Percentiles rank a stretch among this genome's conserved stretches.
Evolutionary conservation across 208 protist species (phyloP).

Genomic region (Crithidia thermophila): DNA sequence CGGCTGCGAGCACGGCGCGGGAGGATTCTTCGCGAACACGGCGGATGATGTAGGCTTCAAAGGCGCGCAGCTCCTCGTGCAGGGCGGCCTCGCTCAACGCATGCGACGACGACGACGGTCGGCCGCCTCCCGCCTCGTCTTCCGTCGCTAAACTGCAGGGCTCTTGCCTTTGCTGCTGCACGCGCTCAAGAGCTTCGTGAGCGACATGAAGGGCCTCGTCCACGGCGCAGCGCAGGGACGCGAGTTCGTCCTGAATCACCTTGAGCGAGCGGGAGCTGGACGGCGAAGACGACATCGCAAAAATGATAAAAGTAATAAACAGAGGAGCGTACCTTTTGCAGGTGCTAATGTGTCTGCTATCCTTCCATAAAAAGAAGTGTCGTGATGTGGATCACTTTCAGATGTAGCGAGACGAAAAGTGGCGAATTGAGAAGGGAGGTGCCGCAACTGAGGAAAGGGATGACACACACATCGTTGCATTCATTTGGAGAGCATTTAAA

Average conservation of each 20-base stretch:
- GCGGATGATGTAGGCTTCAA: conserved; percentile 50
- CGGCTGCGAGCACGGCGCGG: background rate
- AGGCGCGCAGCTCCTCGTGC: conserved; percentile 25
- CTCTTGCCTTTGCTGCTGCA: background rate
- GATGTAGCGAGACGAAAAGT: too few relatives aligned
- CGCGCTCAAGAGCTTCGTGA: background rate
- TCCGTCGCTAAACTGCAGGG: too few relatives aligned
- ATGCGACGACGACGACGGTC: background rate
- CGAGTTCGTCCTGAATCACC: background rate
- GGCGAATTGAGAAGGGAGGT: too few relatives aligned
- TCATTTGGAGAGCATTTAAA: too few relatives aligned
- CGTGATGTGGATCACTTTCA: too few relatives aligned
- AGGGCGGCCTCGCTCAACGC: conserved; percentile 1
- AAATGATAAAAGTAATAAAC: too few relatives aligned
- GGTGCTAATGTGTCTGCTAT: too few relatives aligned
- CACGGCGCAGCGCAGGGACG: background rate
- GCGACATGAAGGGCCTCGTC: background rate
- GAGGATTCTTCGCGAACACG: conserved; percentile 33
- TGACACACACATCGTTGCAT: too few relatives aligned
- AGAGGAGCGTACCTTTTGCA: background rate
- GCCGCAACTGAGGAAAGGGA: too few relatives aligned
- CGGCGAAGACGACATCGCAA: too few relatives aligned
- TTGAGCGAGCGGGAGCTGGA: background rate
- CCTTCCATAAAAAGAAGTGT: too few relatives aligned
- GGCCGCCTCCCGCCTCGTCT: background rate